Conservation (phyloP, 2,329 filamentous ascomycete species). For the Cercospora zeae-maydis region DNA sequence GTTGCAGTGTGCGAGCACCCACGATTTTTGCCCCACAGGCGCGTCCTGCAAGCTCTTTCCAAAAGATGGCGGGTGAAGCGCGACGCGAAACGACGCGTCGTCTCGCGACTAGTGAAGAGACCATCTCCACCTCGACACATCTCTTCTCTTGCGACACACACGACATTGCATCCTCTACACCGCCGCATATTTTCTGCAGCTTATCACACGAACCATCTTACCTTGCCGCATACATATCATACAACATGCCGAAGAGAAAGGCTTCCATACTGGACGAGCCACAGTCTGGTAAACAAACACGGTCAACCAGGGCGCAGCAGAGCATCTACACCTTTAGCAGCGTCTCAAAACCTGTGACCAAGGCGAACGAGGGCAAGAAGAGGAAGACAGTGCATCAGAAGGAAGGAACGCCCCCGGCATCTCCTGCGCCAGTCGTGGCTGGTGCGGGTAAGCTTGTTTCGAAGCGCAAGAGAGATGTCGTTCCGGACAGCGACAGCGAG, state of each 20-base stretch:
- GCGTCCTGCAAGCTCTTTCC: not conserved
- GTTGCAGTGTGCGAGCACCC: too few species aligned
- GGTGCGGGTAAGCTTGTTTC: conserved; percentile 12
- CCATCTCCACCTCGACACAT: not conserved
- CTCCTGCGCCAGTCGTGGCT: not conserved
- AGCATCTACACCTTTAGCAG: conserved; percentile 27
- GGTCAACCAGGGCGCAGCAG: conserved; percentile 20
- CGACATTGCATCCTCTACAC: conserved; percentile 9
- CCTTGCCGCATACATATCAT: conserved; percentile 56
- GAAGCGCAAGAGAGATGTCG: conserved; percentile 30
- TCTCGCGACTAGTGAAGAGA: not conserved
- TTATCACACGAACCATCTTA: conserved; percentile 21
- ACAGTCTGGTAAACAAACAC: conserved; percentile 27
- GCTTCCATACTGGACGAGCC: conserved; percentile 22
- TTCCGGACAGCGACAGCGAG: conserved; percentile 26
- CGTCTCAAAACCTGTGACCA: conserved; percentile 20
- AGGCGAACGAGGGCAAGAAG: conserved; percentile 23
- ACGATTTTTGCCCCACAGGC: not conserved
- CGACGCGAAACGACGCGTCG: not conserved
- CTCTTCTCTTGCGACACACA: not conserved
- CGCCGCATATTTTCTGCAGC: conserved; percentile 11
- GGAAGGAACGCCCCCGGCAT: conserved; percentile 20
- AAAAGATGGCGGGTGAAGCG: not conserved
- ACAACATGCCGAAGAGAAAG: conserved; percentile 34
- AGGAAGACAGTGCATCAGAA: conserved; percentile 23